Evolutionary conservation across 768 basidiomycete species (phyloP).

Genomic region (Pisolithus albus): DNA sequence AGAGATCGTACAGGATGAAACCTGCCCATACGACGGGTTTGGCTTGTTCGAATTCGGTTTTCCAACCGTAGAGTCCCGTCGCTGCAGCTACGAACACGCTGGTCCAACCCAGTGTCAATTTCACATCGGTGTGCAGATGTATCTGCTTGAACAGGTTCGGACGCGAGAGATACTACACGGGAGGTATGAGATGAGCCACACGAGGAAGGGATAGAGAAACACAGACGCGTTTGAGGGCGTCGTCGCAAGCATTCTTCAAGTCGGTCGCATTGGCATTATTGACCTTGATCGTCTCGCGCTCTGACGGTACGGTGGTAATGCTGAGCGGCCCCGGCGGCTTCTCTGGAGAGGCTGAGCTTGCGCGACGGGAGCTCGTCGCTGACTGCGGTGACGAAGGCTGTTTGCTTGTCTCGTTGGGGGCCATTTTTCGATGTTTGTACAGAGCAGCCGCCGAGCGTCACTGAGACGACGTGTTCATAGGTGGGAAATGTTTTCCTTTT

Average conservation of each 20-base stretch:
- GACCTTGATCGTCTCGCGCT: slow-evolving; percentile 53
- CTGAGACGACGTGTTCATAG: no score
- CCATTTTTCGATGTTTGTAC: slow-evolving; percentile 9
- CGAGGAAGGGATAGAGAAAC: neutral
- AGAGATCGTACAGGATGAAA: slow-evolving; percentile 58
- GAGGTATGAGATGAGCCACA: neutral
- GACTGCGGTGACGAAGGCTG: slow-evolving; percentile 9
- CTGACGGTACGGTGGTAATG: slow-evolving; percentile 35
- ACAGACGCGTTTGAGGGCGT: slow-evolving; percentile 81
- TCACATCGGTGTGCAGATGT: slow-evolving; percentile 82
- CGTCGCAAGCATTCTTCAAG: slow-evolving; percentile 73
- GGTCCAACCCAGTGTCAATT: slow-evolving; percentile 81
- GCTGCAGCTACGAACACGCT: slow-evolving; percentile 75
- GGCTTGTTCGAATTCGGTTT: slow-evolving; percentile 82
- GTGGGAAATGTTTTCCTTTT: neutral
- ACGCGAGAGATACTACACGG: slow-evolving; percentile 65
- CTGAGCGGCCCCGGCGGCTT: slow-evolving; percentile 52
- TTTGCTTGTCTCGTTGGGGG: slow-evolving; percentile 13
- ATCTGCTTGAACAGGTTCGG: slow-evolving; percentile 83
- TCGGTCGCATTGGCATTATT: slow-evolving; percentile 53
- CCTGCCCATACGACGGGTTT: slow-evolving; percentile 78
- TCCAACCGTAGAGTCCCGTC: slow-evolving; percentile 81
- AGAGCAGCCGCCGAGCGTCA: no score
- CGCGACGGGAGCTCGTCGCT: slow-evolving; percentile 17
- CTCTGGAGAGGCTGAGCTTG: slow-evolving; percentile 22